Conservation (phyloP, 1,139 yeast species). For the Geotrichum reessii region DNA sequence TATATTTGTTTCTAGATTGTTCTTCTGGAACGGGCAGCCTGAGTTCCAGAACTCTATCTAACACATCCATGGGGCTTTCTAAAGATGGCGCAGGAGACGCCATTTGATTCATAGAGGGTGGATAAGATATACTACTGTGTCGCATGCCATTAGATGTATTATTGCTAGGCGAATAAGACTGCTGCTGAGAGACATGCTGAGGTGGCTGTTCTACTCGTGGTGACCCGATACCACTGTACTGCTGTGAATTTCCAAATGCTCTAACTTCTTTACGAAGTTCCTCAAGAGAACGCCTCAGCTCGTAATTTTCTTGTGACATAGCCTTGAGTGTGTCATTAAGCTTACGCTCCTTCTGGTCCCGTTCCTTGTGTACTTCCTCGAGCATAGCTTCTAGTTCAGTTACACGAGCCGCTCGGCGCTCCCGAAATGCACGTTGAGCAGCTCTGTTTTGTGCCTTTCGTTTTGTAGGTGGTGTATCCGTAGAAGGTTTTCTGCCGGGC, state of each 20-base stretch:
- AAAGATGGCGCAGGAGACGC: constrained; percentile 41
- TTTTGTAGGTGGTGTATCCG: constrained; percentile 36
- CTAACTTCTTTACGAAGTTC: constrained; percentile 22
- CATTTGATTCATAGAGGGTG: constrained; percentile 25
- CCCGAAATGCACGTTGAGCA: constrained; percentile 85
- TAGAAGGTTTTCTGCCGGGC: constrained; percentile 84
- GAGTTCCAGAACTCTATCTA: constrained; percentile 39
- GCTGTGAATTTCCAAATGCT: constrained; percentile 1
- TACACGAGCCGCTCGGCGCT: constrained; percentile 62
- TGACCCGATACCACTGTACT: background rate
- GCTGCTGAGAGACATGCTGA: background rate
- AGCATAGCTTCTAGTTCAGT: constrained; percentile 50
- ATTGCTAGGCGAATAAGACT: constrained; percentile 6
- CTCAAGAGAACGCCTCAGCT: constrained; percentile 21
- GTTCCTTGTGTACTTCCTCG: constrained; percentile 59
- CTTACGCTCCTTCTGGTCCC: constrained; percentile 26
- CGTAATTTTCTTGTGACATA: constrained; percentile 26
- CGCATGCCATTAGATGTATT: background rate
- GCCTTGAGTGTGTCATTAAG: constrained; percentile 47
- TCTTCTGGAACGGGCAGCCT: constrained; percentile 33
- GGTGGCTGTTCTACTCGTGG: background rate
- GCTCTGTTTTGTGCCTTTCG: constrained; percentile 86
- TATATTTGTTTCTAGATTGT: constrained; percentile 1
- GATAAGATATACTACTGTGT: constrained; percentile 3
- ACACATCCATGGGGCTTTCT: constrained; percentile 33